Conservation (phyloP, 441 rosid species). For the Populus hybrid region DNA sequence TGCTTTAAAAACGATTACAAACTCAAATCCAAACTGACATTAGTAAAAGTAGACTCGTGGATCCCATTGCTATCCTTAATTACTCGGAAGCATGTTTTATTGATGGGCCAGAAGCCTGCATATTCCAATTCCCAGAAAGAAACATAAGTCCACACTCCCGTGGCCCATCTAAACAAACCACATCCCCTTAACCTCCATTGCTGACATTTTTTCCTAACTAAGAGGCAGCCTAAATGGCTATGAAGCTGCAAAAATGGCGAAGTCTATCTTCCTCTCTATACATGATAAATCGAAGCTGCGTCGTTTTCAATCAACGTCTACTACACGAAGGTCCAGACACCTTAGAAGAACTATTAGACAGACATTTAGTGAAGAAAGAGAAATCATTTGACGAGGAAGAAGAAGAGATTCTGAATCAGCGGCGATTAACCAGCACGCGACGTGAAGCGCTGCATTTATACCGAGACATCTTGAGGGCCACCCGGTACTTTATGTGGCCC, state of each 20-base stretch:
- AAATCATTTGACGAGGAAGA: conserved; percentile 53
- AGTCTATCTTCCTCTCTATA: conserved; percentile 17
- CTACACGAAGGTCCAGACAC: conserved; percentile 81
- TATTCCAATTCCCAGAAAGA: neutral
- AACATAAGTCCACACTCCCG: neutral
- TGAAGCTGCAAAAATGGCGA: conserved; percentile 47
- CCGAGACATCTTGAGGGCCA: conserved; percentile 76
- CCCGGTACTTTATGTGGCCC: conserved; percentile 73
- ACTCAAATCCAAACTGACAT: no score
- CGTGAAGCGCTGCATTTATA: conserved; percentile 75
- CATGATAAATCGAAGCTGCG: neutral
- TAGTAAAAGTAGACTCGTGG: no score
- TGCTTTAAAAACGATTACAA: no score
- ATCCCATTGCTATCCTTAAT: no score
- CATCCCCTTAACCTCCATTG: neutral
- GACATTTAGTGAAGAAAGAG: conserved; percentile 68
- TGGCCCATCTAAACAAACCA: neutral
- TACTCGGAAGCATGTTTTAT: neutral
- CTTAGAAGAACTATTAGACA: conserved; percentile 69
- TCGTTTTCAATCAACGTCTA: conserved; percentile 19
- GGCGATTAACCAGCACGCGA: conserved; percentile 60
- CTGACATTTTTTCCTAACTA: neutral
- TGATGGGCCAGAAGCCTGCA: neutral
- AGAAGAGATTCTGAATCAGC: conserved; percentile 51
- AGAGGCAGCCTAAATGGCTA: neutral